Evolutionary conservation across 257 asterid genomes (phyloP), one percentile per base, ranked within the genome.

Genomic region (Thymus quinquecostatus): DNA sequence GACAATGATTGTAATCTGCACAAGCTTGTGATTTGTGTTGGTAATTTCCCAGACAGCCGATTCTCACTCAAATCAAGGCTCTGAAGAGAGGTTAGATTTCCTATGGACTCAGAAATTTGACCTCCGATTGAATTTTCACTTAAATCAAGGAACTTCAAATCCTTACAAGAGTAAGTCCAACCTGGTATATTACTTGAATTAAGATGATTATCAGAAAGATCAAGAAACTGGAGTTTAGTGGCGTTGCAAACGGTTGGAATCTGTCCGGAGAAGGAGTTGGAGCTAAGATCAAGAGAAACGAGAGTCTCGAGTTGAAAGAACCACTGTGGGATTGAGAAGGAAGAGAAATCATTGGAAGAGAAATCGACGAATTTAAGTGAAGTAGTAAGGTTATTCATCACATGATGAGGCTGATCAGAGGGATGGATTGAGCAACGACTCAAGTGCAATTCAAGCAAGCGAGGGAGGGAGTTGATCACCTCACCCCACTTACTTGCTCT

Each of bases 151-250:
- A n/a, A n/a, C n/a, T n/a, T n/a, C n/a, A n/a, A n/a, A n/a, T n/a
- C n/a, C n/a, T n/a, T n/a, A n/a, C n/a, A n/a, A n/a, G n/a, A n/a
- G n/a, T n/a, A n/a, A n/a, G n/a, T n/a, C n/a, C n/a, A n/a, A n/a
- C n/a, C n/a, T n/a, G 82, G 86, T 50, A 84, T 79, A 43, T 60
- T 71, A n/a, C n/a, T n/a, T 56, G 82, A 68, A 27, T 76, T 71
- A 33, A 84, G 34, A 11, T 1, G n/a, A 44, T 81, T 81, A 1
- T 0, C 0, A 21, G 78, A 66, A 14, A 79, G 62, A 44, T n/a
- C n/a, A n/a, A 83, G 34, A 21, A 72, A 3, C 53, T 47, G 68
- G 60, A 82, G 81, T 47, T 72, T 75, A 12, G 80, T 75, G 12
- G 59, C 56, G 14, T 72, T 66, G 60, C 70, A 30, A 7, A 13